Percentiles rank a stretch among this genome's conserved stretches.
Evolutionary conservation across 148 eudicot genomes (phyloP).

Genomic region (Camellia lanceoleosa): DNA sequence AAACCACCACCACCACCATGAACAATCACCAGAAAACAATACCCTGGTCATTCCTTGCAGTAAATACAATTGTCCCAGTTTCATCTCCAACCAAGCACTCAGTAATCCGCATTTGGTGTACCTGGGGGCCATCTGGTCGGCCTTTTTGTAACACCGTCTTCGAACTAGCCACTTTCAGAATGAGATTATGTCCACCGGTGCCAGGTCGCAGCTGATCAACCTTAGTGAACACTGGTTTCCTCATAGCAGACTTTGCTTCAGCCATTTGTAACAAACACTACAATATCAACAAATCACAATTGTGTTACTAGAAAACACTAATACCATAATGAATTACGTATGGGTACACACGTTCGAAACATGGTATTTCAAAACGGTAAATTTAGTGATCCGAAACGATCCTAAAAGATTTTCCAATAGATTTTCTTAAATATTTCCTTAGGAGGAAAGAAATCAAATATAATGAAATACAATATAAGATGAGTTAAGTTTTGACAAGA

Average conservation of each 20-base stretch:
- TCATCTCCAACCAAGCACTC: slow-evolving; percentile 69
- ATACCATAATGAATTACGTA: too few species aligned
- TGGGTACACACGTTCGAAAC: too few species aligned
- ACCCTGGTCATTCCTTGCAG: slow-evolving; percentile 72
- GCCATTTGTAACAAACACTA: slow-evolving; percentile 11
- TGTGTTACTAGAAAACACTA: too few species aligned
- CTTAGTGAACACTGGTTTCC: slow-evolving; percentile 60
- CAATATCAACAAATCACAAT: background rate
- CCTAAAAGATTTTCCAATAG: too few species aligned
- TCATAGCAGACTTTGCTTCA: slow-evolving; percentile 33
- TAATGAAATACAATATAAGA: too few species aligned
- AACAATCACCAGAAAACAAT: slow-evolving; percentile 4
- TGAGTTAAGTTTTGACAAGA: too few species aligned
- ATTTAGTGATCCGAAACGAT: too few species aligned
- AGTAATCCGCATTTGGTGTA: slow-evolving; percentile 40
- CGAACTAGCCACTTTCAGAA: slow-evolving; percentile 51
- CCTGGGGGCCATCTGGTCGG: slow-evolving; percentile 42
- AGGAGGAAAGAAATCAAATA: too few species aligned
- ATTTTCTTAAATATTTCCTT: too few species aligned
- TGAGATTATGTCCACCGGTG: slow-evolving; percentile 50
- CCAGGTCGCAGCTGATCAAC: slow-evolving; percentile 58
- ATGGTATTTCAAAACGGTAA: too few species aligned
- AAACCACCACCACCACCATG: background rate
- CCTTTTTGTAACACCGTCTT: slow-evolving; percentile 44
- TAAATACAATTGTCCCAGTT: slow-evolving; percentile 59